Base-by-base conservation (phyloP, 495 filamentous ascomycete species). In the Xylaria flabelliformis region DNA sequence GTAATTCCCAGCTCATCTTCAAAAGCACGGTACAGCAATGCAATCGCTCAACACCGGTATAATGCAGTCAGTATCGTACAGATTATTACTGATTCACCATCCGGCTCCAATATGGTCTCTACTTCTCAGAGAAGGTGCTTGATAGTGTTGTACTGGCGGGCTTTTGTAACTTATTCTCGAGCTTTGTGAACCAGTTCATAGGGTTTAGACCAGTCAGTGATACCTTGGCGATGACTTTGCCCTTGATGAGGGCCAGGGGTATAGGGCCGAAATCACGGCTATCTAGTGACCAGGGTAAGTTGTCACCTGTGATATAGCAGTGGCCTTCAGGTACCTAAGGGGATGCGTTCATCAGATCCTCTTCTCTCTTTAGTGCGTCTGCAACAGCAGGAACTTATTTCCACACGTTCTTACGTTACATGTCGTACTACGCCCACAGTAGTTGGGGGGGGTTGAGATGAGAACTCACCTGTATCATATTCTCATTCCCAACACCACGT, bases 301-400 rank as follows among this genome's bases (percentile, higher is more conserved):
- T 98, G 78, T 99, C 96, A 5, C 96, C 96, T 1, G 88, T 88
- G 12, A 97, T 81, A 87, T 93, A 98, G 74, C 92, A 94, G 84
- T 98, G 95, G 10, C 96, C 96, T 74, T 91, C 85, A 0, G 96
- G 96, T 17, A 98, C 90, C 94, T 95, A 29, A 26, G 51, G 9
- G 15, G 8, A 29, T 65, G 19, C 1, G 26, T 50, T 50, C 65
- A 21, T 34, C 32, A 46, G 29, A 48, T 72, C 2, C 4, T 34
- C 9, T 66, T 34, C 56, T 53, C n/a, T 19, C 21, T 32, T 29
- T 26, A 15, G 4, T 66, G 29, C 15, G 32, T 51, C 10, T 9
- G 42, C 32, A 39, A 24, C 41, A 39, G 6, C 24, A 26, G 19
- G 5, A 53, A 21, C 15, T 4, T 32, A 39, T 39, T 15, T 19